These are phyloP conservation scores for Cordyceps fumosorosea DNA, from an alignment of 2,329 filamentous ascomycete species.

Conservation along the genomic window DNA sequence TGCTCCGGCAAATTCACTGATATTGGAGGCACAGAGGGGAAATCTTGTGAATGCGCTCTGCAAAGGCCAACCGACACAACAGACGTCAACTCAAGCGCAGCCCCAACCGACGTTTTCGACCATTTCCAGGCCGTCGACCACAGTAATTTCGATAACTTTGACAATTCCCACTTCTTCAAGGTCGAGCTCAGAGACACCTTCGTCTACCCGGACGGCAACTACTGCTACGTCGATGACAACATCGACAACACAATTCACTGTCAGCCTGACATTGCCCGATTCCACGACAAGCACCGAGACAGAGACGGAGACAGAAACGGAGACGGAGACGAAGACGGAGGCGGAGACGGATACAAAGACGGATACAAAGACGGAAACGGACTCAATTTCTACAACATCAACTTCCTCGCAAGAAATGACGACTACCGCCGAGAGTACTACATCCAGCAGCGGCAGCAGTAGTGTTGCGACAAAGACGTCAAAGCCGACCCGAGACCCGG, in stretches of 20 bases:
- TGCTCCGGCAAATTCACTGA: slow-evolving; percentile 25
- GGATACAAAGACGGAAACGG: neutral
- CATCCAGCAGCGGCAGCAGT: neutral
- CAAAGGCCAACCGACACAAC: neutral
- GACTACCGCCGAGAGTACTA: neutral
- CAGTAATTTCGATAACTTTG: neutral
- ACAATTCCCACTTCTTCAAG: neutral
- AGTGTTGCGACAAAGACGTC: neutral
- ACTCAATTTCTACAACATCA: neutral
- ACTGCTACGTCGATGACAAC: neutral
- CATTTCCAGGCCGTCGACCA: neutral
- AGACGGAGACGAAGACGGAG: neutral
- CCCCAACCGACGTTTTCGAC: neutral
- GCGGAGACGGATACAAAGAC: neutral
- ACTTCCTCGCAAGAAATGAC: neutral
- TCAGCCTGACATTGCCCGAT: neutral
- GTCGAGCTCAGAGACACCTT: neutral
- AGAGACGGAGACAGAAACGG: neutral
- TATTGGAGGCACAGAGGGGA: slow-evolving; percentile 31
- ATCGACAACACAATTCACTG: neutral
- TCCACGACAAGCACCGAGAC: neutral
- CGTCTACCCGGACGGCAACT: neutral
- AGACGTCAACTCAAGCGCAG: neutral
- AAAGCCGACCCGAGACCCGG: neutral
- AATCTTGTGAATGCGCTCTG: slow-evolving; percentile 33